Percentiles rank a stretch among this genome's conserved stretches.
Conservation (phyloP, 1,284 basidiomycete genomes). For the Macrocystidia cucumis region DNA sequence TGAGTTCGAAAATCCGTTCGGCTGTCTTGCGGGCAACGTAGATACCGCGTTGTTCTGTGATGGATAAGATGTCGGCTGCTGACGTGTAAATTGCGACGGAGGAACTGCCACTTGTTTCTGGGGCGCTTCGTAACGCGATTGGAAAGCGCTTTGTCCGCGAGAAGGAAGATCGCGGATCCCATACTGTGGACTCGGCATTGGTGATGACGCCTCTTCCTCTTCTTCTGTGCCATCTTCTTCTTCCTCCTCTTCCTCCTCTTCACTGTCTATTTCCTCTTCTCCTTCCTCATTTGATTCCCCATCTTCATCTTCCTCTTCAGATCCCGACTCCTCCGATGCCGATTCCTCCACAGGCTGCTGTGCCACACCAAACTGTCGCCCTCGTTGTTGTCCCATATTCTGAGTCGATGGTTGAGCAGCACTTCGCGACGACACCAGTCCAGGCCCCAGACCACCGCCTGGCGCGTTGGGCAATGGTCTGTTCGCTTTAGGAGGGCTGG, state of each 20-base stretch:
- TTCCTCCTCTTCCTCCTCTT: slow-evolving; percentile 9
- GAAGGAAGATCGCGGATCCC: slow-evolving; percentile 18
- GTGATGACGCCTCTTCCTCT: slow-evolving; percentile 1
- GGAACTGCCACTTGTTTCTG: no score
- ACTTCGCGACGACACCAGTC: no score
- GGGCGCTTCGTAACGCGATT: no score
- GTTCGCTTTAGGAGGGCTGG: neutral
- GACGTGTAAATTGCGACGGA: no score
- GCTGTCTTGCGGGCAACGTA: no score
- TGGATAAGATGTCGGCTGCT: no score
- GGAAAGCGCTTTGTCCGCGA: no score
- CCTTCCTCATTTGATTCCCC: neutral
- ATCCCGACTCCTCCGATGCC: neutral
- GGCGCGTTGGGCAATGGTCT: neutral
- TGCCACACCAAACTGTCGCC: neutral
- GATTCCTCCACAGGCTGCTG: neutral
- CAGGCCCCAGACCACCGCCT: no score
- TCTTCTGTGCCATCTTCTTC: slow-evolving; percentile 5
- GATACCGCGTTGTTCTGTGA: no score
- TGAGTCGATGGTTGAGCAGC: no score
- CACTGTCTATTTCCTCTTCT: slow-evolving; percentile 9
- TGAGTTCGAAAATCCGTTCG: no score
- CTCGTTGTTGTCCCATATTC: neutral
- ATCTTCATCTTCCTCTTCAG: neutral
- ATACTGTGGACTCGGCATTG: slow-evolving; percentile 15